A percentile compares a stretch with the other conserved stretches of the same genome.
phyloP scores from a whole-genome alignment of 805 yeast genomes.

The Myxozyma udenii region DNA sequence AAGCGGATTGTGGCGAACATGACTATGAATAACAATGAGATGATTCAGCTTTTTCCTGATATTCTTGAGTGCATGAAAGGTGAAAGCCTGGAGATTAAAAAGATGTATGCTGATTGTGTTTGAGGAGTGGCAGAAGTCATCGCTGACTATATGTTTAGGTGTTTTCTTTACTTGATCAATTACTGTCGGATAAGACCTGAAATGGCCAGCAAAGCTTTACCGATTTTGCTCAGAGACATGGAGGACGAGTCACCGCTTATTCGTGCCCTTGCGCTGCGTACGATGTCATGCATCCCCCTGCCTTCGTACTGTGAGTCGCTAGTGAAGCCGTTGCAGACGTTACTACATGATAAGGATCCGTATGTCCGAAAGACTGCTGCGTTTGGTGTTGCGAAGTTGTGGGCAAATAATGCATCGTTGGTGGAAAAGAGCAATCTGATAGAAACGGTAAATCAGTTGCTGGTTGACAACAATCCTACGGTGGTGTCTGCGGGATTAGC shows the following conservation, averaged over 20 bases:
- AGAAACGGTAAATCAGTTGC: slow-evolving; percentile 48
- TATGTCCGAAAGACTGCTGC: slow-evolving; percentile 68
- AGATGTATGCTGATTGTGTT: slow-evolving; percentile 41
- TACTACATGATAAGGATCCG: slow-evolving; percentile 51
- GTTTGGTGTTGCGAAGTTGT: slow-evolving; percentile 63
- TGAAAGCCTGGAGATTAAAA: slow-evolving; percentile 66
- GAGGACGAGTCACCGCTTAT: slow-evolving; percentile 49
- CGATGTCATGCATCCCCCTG: slow-evolving; percentile 58
- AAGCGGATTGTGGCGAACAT: slow-evolving; percentile 78
- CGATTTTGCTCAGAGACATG: slow-evolving; percentile 53
- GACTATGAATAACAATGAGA: slow-evolving; percentile 76
- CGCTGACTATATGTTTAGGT: slow-evolving; percentile 30
- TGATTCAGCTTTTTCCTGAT: slow-evolving; percentile 64
- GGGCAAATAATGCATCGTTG: slow-evolving; percentile 51
- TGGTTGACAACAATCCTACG: slow-evolving; percentile 55
- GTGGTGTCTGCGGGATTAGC: slow-evolving; percentile 66
- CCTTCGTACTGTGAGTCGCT: slow-evolving; percentile 51
- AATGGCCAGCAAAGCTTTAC: slow-evolving; percentile 54
- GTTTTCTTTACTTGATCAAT: slow-evolving; percentile 61
- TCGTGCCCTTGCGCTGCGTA: slow-evolving; percentile 60
- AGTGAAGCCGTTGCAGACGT: slow-evolving; percentile 38
- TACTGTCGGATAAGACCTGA: slow-evolving; percentile 60
- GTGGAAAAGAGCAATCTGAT: slow-evolving; percentile 48
- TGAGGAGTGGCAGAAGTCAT: not conserved
- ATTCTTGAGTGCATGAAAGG: slow-evolving; percentile 48